These are phyloP conservation scores for Pelargonium fulgidum DNA, from an alignment of 441 rosid species.

Conservation along the genomic window DNA sequence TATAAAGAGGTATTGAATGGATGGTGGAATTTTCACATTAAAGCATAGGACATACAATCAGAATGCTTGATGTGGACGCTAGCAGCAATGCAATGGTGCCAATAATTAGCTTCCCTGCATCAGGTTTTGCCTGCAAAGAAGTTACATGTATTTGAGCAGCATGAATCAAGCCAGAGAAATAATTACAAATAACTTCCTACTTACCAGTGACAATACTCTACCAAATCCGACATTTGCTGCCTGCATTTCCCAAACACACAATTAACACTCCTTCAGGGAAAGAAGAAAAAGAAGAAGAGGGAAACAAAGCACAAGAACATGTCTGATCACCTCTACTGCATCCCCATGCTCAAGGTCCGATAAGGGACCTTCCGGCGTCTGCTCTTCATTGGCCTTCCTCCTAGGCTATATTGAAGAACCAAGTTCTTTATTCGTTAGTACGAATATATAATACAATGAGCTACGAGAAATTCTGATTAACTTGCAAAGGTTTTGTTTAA, in stretches of 20 bases:
- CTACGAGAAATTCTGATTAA: background rate
- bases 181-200: conserved; percentile 19
- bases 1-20: background rate
- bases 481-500: background rate
- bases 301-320: conserved; percentile 8
- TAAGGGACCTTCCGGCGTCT: conserved; percentile 27
- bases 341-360: conserved; percentile 60
- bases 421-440: background rate
- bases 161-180: conserved; percentile 3
- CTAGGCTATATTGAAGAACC: conserved; percentile 24
- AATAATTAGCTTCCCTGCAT: conserved; percentile 60
- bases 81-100: conserved; percentile 70
- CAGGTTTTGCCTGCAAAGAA: conserved; percentile 64
- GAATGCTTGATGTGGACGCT: conserved; percentile 62
- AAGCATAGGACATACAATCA: conserved; percentile 40
- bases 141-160: background rate
- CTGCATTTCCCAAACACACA: conserved; percentile 34
- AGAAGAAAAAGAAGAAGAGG: conserved; percentile 6
- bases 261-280: conserved; percentile 9
- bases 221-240: conserved; percentile 75
- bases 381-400: conserved; percentile 34
- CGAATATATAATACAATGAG: background rate
- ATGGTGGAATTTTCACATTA: background rate
- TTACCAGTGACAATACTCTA: conserved; percentile 63
- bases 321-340: conserved; percentile 48